Evolutionary conservation across 139 green algal genomes (phyloP).

Genomic region (Haematococcus sp.): DNA sequence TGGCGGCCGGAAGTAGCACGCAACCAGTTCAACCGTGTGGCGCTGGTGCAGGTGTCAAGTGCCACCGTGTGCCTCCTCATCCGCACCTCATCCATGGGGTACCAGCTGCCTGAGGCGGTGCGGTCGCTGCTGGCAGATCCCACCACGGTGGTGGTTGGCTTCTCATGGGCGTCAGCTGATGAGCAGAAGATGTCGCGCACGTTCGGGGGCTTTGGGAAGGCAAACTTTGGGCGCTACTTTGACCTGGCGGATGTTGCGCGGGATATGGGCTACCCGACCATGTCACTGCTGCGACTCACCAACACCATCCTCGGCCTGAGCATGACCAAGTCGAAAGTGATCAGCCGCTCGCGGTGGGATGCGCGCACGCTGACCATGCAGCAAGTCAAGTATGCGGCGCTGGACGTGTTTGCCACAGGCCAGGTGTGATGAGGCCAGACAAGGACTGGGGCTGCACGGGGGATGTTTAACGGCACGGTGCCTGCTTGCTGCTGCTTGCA

Average conservation of each 20-base stretch:
- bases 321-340: slow-evolving; percentile 40
- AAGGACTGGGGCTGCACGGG: not conserved
- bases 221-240: slow-evolving; percentile 27
- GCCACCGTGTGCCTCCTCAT: slow-evolving; percentile 37
- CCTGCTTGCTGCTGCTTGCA: not conserved
- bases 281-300: not conserved
- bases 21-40: slow-evolving; percentile 18
- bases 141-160: slow-evolving; percentile 39
- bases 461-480: not conserved
- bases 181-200: slow-evolving; percentile 52
- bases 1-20: slow-evolving; percentile 41
- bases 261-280: slow-evolving; percentile 26
- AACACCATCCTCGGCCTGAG: slow-evolving; percentile 32
- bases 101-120: slow-evolving; percentile 32
- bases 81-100: slow-evolving; percentile 20
- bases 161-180: slow-evolving; percentile 46
- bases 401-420: slow-evolving; percentile 28
- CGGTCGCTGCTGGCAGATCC: slow-evolving; percentile 36
- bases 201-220: slow-evolving; percentile 31
- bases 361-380: slow-evolving; percentile 10
- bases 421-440: slow-evolving; percentile 1
- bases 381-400: slow-evolving; percentile 55
- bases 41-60: slow-evolving; percentile 31
- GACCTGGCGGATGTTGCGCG: slow-evolving; percentile 22
- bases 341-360: slow-evolving; percentile 57